Percentiles rank a stretch among this genome's conserved stretches.
Evolutionary conservation across 805 yeast genomes (phyloP).

Genomic region (Spathaspora sp.): DNA sequence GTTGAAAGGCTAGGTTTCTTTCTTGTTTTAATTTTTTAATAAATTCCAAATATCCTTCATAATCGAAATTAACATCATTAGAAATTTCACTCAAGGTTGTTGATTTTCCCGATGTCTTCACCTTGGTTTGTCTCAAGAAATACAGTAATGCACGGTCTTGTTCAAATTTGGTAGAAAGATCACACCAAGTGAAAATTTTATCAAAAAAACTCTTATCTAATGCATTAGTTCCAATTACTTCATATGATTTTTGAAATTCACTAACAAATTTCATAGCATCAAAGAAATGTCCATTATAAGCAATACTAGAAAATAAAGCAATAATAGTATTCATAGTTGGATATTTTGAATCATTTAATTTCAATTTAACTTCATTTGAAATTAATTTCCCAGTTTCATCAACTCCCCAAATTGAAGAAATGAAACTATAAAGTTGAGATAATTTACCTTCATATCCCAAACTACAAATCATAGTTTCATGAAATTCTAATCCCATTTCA

Average conservation of each 20-base stretch:
- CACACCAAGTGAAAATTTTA: constrained; percentile 34
- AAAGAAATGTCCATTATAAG: constrained; percentile 28
- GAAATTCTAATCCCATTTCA: constrained; percentile 4
- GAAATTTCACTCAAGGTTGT: not conserved
- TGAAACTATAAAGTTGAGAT: constrained; percentile 18
- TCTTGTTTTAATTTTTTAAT: constrained; percentile 19
- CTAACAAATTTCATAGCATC: constrained; percentile 33
- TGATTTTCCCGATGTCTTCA: not conserved
- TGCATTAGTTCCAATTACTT: constrained; percentile 15
- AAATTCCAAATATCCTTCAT: constrained; percentile 31
- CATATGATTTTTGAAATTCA: constrained; percentile 29
- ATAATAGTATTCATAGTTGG: constrained; percentile 23
- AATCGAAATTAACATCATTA: constrained; percentile 31
- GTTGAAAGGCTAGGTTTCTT: constrained; percentile 22
- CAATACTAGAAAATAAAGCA: constrained; percentile 28
- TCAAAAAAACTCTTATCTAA: constrained; percentile 31
- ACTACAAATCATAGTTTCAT: constrained; percentile 26
- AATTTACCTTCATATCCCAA: constrained; percentile 25
- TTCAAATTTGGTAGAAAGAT: constrained; percentile 27
- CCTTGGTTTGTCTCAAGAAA: constrained; percentile 19
- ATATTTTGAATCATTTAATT: constrained; percentile 14
- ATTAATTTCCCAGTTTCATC: constrained; percentile 17
- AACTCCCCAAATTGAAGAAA: constrained; percentile 32
- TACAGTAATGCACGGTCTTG: constrained; percentile 23
- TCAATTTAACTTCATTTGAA: not conserved